Evolutionary conservation across 768 basidiomycete species (phyloP).

Genomic region (Phaeotremella skinneri): DNA sequence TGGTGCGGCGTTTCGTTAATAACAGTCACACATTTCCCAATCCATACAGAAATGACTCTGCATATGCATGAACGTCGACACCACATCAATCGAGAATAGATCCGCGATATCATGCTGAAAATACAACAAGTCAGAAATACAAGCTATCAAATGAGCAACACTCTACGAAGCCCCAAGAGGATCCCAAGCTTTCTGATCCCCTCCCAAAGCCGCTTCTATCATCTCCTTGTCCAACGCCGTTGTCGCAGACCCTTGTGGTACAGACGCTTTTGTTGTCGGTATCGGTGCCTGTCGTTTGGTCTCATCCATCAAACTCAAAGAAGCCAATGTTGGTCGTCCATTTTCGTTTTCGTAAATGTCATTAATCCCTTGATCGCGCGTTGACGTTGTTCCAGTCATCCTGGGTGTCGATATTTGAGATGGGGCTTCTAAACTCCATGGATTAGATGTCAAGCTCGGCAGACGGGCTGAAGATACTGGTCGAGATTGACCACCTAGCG

Average conservation of each 20-base stretch:
- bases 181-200: constrained; percentile 46
- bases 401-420: not conserved
- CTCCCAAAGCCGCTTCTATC: constrained; percentile 41
- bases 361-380: too few species aligned
- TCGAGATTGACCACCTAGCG: not conserved
- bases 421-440: constrained; percentile 8
- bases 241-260: not conserved
- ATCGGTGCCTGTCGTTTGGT: too few species aligned
- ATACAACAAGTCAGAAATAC: too few species aligned
- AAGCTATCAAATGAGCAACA: too few species aligned
- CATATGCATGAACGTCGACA: too few species aligned
- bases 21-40: too few species aligned
- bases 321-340: not conserved
- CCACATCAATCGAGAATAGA: too few species aligned
- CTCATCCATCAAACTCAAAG: not conserved
- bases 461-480: not conserved
- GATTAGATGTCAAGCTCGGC: constrained; percentile 18
- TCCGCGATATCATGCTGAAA: too few species aligned
- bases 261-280: not conserved
- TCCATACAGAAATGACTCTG: too few species aligned
- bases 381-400: not conserved
- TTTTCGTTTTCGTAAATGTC: too few species aligned
- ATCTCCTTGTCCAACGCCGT: constrained; percentile 9
- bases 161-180: constrained; percentile 41
- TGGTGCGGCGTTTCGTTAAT: too few species aligned